Conservation (phyloP, 768 basidiomycete genomes). For the Suillus plorans region DNA sequence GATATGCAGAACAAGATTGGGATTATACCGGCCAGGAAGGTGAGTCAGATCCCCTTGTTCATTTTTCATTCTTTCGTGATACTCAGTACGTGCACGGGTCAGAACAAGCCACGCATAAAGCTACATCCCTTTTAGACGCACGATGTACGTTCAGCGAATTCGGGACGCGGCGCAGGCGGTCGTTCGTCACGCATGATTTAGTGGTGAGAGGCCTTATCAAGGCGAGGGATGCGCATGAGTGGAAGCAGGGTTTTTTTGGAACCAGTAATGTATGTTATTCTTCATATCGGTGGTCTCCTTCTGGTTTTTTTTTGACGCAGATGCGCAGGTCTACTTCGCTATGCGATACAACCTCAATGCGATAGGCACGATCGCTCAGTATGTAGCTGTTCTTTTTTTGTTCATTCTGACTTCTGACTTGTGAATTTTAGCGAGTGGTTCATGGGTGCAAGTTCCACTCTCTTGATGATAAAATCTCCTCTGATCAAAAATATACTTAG, state of each 20-base stretch:
- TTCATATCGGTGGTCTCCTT: slow-evolving; percentile 15
- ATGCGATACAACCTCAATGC: slow-evolving; percentile 63
- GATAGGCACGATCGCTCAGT: slow-evolving; percentile 88
- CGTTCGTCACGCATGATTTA: slow-evolving; percentile 71
- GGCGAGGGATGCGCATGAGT: slow-evolving; percentile 40
- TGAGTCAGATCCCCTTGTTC: slow-evolving; percentile 23
- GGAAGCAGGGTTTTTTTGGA: slow-evolving; percentile 47
- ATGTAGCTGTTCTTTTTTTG: slow-evolving; percentile 29
- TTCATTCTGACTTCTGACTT: not conserved
- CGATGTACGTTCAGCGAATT: slow-evolving; percentile 83
- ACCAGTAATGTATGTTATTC: slow-evolving; percentile 76
- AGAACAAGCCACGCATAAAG: slow-evolving; percentile 80
- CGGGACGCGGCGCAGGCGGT: slow-evolving; percentile 80
- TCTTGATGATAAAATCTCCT: not conserved
- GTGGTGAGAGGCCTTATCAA: slow-evolving; percentile 68
- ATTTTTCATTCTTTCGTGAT: not conserved
- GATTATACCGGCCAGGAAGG: slow-evolving; percentile 79
- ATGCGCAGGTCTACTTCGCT: slow-evolving; percentile 77
- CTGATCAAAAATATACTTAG: slow-evolving; percentile 35
- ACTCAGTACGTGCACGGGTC: slow-evolving; percentile 2
- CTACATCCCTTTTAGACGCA: slow-evolving; percentile 53
- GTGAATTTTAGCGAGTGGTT: slow-evolving; percentile 74
- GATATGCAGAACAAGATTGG: slow-evolving; percentile 77
- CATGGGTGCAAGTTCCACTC: slow-evolving; percentile 64
- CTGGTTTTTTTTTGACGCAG: slow-evolving; percentile 2